Evolutionary conservation across 495 filamentous ascomycete genomes (phyloP).

Genomic region (Pyrenula massariospora): DNA sequence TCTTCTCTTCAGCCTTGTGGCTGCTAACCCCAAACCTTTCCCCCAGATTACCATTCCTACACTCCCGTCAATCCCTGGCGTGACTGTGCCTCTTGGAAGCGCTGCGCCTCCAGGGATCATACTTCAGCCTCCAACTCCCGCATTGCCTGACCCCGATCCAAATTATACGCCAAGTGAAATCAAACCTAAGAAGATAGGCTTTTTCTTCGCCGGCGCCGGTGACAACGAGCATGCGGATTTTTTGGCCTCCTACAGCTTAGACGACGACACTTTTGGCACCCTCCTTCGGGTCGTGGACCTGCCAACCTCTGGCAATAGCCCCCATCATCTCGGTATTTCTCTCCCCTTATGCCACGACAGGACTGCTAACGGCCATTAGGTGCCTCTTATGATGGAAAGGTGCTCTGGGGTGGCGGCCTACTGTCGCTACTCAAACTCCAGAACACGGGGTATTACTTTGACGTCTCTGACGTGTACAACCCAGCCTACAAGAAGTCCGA

Average conservation of each 20-base stretch:
- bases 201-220: slow-evolving; percentile 50
- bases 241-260: slow-evolving; percentile 46
- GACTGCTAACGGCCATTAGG: not conserved
- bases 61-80: slow-evolving; percentile 44
- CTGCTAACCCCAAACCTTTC: not conserved
- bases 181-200: slow-evolving; percentile 55
- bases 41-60: slow-evolving; percentile 29
- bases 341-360: not conserved
- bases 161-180: slow-evolving; percentile 37
- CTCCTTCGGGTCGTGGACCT: slow-evolving; percentile 48
- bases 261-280: slow-evolving; percentile 51
- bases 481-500: slow-evolving; percentile 49
- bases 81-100: slow-evolving; percentile 39
- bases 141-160: slow-evolving; percentile 35
- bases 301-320: slow-evolving; percentile 47
- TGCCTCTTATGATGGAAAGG: slow-evolving; percentile 45
- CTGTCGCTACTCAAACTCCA: slow-evolving; percentile 46
- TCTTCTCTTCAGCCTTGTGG: slow-evolving; percentile 18
- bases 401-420: slow-evolving; percentile 45
- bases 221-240: slow-evolving; percentile 47
- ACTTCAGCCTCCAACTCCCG: slow-evolving; percentile 45
- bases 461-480: slow-evolving; percentile 43
- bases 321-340: slow-evolving; percentile 40
- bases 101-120: slow-evolving; percentile 44
- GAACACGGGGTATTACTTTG: slow-evolving; percentile 55